Conservation (phyloP, 257 asterid genomes). For the Linaria vulgaris region DNA sequence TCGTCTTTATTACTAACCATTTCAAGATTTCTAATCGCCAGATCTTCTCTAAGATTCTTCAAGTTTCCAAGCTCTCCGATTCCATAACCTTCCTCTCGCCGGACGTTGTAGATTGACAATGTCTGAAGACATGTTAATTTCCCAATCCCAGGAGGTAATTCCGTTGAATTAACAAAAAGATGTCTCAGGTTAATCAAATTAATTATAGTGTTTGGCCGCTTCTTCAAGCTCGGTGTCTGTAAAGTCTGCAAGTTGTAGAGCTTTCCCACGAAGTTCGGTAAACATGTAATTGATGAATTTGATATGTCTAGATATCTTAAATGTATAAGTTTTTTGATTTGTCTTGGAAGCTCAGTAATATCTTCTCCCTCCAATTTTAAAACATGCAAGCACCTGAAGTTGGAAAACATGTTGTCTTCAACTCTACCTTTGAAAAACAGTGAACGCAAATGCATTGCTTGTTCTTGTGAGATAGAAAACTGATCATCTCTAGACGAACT, state of each 20-base stretch:
- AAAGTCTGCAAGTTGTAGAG: not conserved
- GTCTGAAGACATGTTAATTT: slow-evolving; percentile 28
- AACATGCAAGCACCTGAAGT: slow-evolving; percentile 25
- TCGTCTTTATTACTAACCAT: slow-evolving; percentile 24
- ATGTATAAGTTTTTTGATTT: slow-evolving; percentile 23
- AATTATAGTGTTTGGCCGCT: too few relatives aligned
- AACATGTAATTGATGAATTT: not conserved
- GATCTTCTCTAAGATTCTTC: slow-evolving; percentile 24
- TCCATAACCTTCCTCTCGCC: slow-evolving; percentile 18
- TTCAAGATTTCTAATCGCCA: slow-evolving; percentile 24
- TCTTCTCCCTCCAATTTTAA: not conserved
- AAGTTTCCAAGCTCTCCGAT: slow-evolving; percentile 31
- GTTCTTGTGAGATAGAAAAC: slow-evolving; percentile 21
- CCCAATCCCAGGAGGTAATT: slow-evolving; percentile 26
- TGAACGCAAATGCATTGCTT: slow-evolving; percentile 20
- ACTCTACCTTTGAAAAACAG: slow-evolving; percentile 2
- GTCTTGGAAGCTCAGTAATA: not conserved
- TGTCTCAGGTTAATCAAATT: not conserved
- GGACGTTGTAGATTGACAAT: slow-evolving; percentile 11
- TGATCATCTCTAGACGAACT: too few relatives aligned
- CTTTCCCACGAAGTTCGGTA: slow-evolving; percentile 32
- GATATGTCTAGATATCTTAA: slow-evolving; percentile 33
- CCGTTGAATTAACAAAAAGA: slow-evolving; percentile 1
- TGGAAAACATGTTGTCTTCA: not conserved
- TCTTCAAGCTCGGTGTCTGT: not conserved